Evolutionary conservation across 2,329 filamentous ascomycete species (phyloP).

Genomic region (Monilinia vaccinii-corymbosi): DNA sequence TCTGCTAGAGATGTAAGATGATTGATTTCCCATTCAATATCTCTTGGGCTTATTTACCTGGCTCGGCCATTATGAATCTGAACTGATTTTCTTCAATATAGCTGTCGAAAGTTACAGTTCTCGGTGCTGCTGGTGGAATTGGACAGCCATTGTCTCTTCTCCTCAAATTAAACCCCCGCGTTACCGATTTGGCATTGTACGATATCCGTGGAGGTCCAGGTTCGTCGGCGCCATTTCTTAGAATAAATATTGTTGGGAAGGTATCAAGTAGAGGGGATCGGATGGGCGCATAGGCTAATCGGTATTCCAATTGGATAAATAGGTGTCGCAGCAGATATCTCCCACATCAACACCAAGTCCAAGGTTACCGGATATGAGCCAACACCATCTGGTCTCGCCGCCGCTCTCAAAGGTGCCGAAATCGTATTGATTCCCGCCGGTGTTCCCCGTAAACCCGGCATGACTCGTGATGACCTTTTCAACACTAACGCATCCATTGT

Average conservation of each 20-base stretch:
- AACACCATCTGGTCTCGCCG: slow-evolving; percentile 73
- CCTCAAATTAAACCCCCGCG: slow-evolving; percentile 78
- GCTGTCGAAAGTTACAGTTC: slow-evolving; percentile 95
- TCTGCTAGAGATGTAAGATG: slow-evolving; percentile 63
- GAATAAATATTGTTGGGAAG: neutral
- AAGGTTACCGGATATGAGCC: slow-evolving; percentile 85
- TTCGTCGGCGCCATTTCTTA: neutral
- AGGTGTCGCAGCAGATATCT: slow-evolving; percentile 91
- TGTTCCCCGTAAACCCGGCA: slow-evolving; percentile 98
- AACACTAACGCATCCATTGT: slow-evolving; percentile 99
- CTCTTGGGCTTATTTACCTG: slow-evolving; percentile 12
- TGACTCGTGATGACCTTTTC: slow-evolving; percentile 99
- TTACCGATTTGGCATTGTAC: slow-evolving; percentile 92
- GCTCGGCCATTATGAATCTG: neutral
- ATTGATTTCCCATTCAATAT: slow-evolving; percentile 8
- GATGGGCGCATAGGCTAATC: neutral
- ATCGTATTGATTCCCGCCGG: slow-evolving; percentile 96
- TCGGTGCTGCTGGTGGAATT: slow-evolving; percentile 96
- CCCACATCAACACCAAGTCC: slow-evolving; percentile 89
- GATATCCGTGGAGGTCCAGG: slow-evolving; percentile 53
- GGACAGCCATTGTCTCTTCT: slow-evolving; percentile 95
- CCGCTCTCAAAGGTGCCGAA: slow-evolving; percentile 85
- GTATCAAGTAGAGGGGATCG: neutral
- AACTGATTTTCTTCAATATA: slow-evolving; percentile 34
- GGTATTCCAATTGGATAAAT: slow-evolving; percentile 46